A percentile compares a stretch with the other conserved stretches of the same genome.
phyloP scores from a whole-genome alignment of 192 early-diverging fungal genomes.

The Phlyctochytrium arcticum region DNA sequence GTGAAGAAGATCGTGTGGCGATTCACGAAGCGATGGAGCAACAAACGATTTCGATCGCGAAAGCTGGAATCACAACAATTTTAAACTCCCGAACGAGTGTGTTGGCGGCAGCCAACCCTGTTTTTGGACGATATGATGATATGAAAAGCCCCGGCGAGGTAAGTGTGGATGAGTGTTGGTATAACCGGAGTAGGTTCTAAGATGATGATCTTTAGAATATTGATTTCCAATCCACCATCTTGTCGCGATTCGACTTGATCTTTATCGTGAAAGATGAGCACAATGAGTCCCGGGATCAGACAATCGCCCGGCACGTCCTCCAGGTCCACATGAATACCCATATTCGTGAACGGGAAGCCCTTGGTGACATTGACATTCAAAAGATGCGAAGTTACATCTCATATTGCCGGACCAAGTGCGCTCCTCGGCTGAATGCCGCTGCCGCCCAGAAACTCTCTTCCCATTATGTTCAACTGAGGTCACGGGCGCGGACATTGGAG shows the following conservation, averaged over 20 bases:
- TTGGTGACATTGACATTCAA: constrained; percentile 68
- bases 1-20: constrained; percentile 97
- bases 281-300: constrained; percentile 86
- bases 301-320: constrained; percentile 95
- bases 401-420: constrained; percentile 95
- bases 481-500: constrained; percentile 75
- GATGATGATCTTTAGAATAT: constrained; percentile 65
- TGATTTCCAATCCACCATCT: constrained; percentile 99
- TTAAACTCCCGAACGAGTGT: constrained; percentile 96
- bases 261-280: constrained; percentile 99
- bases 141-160: constrained; percentile 95
- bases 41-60: constrained; percentile 99
- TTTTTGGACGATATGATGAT: constrained; percentile 98
- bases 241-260: constrained; percentile 99
- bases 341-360: constrained; percentile 42
- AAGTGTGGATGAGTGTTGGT: background rate
- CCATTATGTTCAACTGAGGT: constrained; percentile 90
- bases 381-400: constrained; percentile 96
- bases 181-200: too few species aligned
- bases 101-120: constrained; percentile 95
- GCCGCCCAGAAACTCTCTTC: constrained; percentile 90
- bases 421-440: constrained; percentile 81
- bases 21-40: constrained; percentile 99
- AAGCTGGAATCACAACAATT: constrained; percentile 99
- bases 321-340: constrained; percentile 77